A percentile compares a stretch with the other conserved stretches of the same genome.
Evolutionary conservation across 805 yeast genomes (phyloP).

Genomic region (Wickerhamiella slavikovae): DNA sequence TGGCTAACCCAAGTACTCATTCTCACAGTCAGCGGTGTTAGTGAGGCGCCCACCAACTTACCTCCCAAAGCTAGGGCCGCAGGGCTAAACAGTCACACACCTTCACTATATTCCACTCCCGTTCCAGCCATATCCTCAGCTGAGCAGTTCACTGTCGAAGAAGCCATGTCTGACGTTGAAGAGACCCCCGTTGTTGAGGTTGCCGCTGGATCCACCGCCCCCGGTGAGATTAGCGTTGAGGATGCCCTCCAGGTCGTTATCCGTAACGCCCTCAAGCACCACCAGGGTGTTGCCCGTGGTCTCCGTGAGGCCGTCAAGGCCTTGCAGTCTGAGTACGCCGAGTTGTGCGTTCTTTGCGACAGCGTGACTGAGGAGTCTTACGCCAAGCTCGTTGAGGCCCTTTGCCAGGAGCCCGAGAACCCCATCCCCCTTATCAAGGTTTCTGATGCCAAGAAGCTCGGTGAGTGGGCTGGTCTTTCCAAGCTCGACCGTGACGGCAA

Average conservation of each 20-base stretch:
- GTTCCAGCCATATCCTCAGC: too few species aligned
- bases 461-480: constrained; percentile 99
- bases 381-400: constrained; percentile 95
- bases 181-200: constrained; percentile 58
- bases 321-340: constrained; percentile 92
- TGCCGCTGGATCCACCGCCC: constrained; percentile 58
- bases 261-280: constrained; percentile 89
- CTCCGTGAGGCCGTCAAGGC: constrained; percentile 99
- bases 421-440: constrained; percentile 97
- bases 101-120: too few species aligned
- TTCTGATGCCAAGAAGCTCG: constrained; percentile 97
- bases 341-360: constrained; percentile 92
- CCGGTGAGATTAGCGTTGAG: constrained; percentile 86
- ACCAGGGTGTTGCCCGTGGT: constrained; percentile 99
- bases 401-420: constrained; percentile 92
- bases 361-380: constrained; percentile 95
- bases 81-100: too few species aligned
- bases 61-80: too few species aligned
- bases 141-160: constrained; percentile 17
- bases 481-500: constrained; percentile 99
- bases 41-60: too few species aligned
- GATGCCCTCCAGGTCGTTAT: constrained; percentile 96
- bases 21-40: too few species aligned
- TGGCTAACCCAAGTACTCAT: too few species aligned
- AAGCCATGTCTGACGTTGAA: constrained; percentile 66